These are phyloP conservation scores for Solanum chilense DNA, from an alignment of 257 asterid species.

Conservation along the genomic window DNA sequence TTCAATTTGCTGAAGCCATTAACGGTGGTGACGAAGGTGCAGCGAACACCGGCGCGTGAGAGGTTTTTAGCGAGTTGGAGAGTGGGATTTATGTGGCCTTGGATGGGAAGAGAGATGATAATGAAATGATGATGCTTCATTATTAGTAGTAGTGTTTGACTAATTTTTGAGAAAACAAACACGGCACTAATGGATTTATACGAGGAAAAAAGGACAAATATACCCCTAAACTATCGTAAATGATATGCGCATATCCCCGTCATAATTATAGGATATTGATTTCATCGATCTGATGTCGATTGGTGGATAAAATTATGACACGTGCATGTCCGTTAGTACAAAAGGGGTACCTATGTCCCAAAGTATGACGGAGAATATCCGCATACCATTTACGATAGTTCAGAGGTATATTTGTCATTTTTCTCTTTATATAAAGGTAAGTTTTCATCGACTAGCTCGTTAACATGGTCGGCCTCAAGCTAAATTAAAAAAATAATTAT, in stretches of 20 bases:
- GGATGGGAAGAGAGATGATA: slow-evolving; percentile 38
- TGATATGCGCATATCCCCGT: no score
- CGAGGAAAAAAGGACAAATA: no score
- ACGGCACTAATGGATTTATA: not conserved
- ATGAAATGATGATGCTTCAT: slow-evolving; percentile 34
- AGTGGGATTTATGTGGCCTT: slow-evolving; percentile 67
- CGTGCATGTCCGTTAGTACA: no score
- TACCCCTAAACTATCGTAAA: no score
- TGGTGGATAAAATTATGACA: no score
- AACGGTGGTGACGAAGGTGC: slow-evolving; percentile 40
- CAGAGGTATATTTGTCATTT: no score
- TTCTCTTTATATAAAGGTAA: not conserved
- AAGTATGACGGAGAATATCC: no score
- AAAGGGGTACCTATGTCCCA: no score
- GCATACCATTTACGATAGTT: no score
- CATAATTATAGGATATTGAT: no score
- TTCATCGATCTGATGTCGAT: no score
- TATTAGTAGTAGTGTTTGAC: not conserved
- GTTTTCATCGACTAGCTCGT: not conserved
- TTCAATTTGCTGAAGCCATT: slow-evolving; percentile 26
- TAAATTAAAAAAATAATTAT: no score
- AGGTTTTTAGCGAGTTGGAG: slow-evolving; percentile 47
- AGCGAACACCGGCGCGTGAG: slow-evolving; percentile 24
- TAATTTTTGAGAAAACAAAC: not conserved
- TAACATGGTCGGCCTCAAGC: accelerated